phyloP scores from a whole-genome alignment of 441 rosid genomes.

The Populus hybrid region DNA sequence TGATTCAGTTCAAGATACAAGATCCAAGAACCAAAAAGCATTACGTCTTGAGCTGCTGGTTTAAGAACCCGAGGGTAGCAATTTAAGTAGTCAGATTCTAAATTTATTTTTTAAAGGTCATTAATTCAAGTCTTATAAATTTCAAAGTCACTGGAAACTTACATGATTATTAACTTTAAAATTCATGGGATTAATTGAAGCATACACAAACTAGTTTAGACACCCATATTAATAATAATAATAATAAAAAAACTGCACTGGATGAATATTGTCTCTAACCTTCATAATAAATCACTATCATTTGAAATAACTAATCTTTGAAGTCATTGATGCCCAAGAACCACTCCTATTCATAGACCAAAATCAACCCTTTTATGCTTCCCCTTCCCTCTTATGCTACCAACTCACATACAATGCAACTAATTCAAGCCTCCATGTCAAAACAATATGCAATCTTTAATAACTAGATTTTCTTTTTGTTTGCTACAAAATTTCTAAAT shows the following conservation, averaged over 20 bases:
- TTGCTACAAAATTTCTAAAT: too few species aligned
- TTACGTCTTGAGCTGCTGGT: not conserved
- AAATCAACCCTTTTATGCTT: not conserved
- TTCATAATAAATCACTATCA: not conserved
- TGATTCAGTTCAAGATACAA: not conserved
- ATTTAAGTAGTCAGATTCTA: too few species aligned
- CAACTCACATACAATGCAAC: too few species aligned
- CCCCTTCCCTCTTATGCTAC: too few species aligned
- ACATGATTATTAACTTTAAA: too few species aligned
- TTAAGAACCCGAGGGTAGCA: accelerated
- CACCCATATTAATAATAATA: too few species aligned
- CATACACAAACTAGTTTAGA: accelerated
- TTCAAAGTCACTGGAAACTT: accelerated
- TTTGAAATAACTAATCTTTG: not conserved
- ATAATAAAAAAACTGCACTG: too few species aligned
- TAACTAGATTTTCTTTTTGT: too few species aligned
- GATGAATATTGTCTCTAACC: not conserved
- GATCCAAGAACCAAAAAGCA: not conserved
- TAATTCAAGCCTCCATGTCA: too few species aligned
- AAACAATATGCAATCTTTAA: too few species aligned
- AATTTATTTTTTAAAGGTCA: too few species aligned
- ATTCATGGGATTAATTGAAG: too few species aligned
- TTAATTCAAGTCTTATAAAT: accelerated
- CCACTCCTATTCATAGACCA: not conserved
- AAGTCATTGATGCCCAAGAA: not conserved